Conservation (phyloP, 2,329 filamentous ascomycete species). For the Verruconis gallopava region DNA sequence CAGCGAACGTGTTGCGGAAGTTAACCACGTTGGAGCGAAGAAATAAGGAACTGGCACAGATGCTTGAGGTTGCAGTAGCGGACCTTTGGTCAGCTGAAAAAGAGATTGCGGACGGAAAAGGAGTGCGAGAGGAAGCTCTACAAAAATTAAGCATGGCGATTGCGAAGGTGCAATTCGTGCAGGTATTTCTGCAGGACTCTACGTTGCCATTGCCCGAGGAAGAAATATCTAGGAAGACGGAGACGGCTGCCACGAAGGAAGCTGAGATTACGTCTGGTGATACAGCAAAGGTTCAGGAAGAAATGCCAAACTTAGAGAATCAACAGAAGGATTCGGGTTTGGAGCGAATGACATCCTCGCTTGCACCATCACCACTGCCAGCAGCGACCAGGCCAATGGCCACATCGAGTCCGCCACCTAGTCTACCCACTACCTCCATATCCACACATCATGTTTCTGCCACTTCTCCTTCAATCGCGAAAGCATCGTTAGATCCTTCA, state of each 20-base stretch:
- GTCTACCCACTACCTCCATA: neutral
- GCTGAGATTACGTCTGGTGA: too few relatives aligned
- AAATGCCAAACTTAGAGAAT: too few relatives aligned
- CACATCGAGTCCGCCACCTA: neutral
- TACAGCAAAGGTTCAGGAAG: too few relatives aligned
- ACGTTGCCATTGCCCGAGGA: conserved; percentile 27
- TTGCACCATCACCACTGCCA: neutral
- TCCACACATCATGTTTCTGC: neutral
- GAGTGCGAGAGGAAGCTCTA: conserved; percentile 20
- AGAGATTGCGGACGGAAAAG: conserved; percentile 31
- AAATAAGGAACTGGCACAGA: conserved; percentile 51
- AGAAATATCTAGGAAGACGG: too few relatives aligned
- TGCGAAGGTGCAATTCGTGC: conserved; percentile 38
- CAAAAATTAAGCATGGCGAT: conserved; percentile 34
- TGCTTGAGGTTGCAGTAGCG: conserved; percentile 54
- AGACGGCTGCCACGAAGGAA: too few relatives aligned
- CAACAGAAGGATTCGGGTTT: too few relatives aligned
- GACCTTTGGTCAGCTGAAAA: conserved; percentile 49
- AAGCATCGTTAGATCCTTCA: neutral
- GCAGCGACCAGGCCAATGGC: neutral
- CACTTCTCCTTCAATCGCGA: neutral
- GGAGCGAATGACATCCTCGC: neutral
- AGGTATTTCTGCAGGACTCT: conserved; percentile 36
- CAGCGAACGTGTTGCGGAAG: conserved; percentile 22
- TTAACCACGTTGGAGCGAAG: conserved; percentile 44